Evolutionary conservation across 2,329 filamentous ascomycete genomes (phyloP), one percentile per base, ranked within the genome.

Genomic region (Talaromyces sp.): DNA sequence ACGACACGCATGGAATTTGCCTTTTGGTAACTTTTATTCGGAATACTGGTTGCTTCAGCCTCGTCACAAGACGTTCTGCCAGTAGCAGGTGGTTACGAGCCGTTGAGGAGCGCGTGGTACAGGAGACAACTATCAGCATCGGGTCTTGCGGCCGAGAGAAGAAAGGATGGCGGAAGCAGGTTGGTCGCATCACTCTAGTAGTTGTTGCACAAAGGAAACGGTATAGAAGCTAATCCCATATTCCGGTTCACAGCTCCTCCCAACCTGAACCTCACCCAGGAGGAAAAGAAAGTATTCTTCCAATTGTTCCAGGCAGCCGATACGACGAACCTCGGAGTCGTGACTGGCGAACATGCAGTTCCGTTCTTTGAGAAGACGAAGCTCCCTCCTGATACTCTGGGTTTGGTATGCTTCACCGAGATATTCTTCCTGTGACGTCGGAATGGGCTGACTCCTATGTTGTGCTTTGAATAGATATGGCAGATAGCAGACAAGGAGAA

Each of bases 401-500:
- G 94, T 78, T 89, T 96, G 87, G 91, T 94, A 80, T 71, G 87
- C 83, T 54, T 57, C n/a, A 45, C 50, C 13, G 16, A 41, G 2
- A 41, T 19, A 37, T 37, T 14, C 2, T 24, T 8, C 27, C 27
- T 57, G 27, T 43, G 27, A 41, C 24, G 37, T 27, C 3, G 50
- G 37, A 11, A 1, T 1, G 16, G 2, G 9, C 22, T 27, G 3
- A 59, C 56, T 59, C 13, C 43, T 33, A 27, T 47, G 5, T 47
- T 50, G 27, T 24, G 52, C 16, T 60, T 64, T 33, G 35, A 39
- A 27, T 69, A 97, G 91, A 98, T 99, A 85, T 99, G 95, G 95
- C 94, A 98, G 81, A 95, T 99, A 77, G 94, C 95, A 71, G 95
- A 99, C 81, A 93, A 87, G 70, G 94, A 98, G 82, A 99, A 99